Percentiles rank a stretch among this genome's conserved stretches.
These are phyloP conservation scores for Diddensiella santjacobensis DNA, from an alignment of 805 yeast species.

Conservation along the genomic window DNA sequence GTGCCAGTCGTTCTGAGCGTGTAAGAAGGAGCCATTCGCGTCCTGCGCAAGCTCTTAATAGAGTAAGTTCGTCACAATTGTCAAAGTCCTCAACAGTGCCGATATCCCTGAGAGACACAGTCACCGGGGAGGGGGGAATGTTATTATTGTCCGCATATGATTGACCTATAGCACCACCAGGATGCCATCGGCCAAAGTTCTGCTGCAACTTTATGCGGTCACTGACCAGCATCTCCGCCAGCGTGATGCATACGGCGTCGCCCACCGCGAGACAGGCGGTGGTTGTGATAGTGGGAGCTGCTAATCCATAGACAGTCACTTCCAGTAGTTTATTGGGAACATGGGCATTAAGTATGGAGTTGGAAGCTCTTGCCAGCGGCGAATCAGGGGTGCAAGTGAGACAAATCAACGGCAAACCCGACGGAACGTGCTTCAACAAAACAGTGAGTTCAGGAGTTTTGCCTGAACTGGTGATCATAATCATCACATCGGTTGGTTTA, in stretches of 20 bases:
- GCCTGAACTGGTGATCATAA: slow-evolving; percentile 77
- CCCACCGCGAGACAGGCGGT: slow-evolving; percentile 71
- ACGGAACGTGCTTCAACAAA: slow-evolving; percentile 56
- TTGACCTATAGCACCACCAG: slow-evolving; percentile 87
- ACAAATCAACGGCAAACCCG: slow-evolving; percentile 50
- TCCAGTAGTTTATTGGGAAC: slow-evolving; percentile 58
- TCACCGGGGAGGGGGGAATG: not conserved
- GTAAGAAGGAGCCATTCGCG: slow-evolving; percentile 9
- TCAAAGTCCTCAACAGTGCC: slow-evolving; percentile 1
- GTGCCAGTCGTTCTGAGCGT: not conserved
- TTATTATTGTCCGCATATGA: not conserved
- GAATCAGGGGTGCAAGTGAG: slow-evolving; percentile 63
- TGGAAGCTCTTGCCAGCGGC: slow-evolving; percentile 47
- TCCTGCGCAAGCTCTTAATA: slow-evolving; percentile 24
- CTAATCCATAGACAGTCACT: slow-evolving; percentile 63
- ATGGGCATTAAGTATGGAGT: slow-evolving; percentile 58
- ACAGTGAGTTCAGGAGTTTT: slow-evolving; percentile 69
- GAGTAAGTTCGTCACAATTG: slow-evolving; percentile 17
- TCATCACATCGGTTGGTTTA: slow-evolving; percentile 50
- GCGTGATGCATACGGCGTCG: slow-evolving; percentile 72
- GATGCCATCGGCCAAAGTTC: slow-evolving; percentile 70
- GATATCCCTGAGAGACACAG: not conserved
- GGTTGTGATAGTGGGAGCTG: slow-evolving; percentile 86
- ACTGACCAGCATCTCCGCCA: slow-evolving; percentile 60
- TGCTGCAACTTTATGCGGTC: slow-evolving; percentile 52